Base-by-base conservation (phyloP, 345 rosid genomes). In the Ceriops decandra region DNA sequence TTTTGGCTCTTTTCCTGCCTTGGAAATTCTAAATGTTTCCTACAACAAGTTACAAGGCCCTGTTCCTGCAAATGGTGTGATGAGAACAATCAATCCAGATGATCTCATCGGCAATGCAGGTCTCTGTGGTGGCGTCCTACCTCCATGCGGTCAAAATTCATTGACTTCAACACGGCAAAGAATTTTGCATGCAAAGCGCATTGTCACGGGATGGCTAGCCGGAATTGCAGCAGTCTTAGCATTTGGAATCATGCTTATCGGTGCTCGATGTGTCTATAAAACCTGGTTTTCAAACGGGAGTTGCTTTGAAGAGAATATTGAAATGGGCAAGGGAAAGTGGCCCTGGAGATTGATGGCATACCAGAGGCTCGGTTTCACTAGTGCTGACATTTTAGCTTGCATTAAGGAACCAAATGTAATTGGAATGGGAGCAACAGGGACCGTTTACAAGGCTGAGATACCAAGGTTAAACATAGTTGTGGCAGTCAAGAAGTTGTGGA, bases 391-490 rank as follows among this genome's bases (percentile, higher is more conserved):
- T 68, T 83, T 89, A 2, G 74, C 89, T 27, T 82, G 92, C 72
- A 76, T 95, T 62, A 88, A 73, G 74, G 99, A 95, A 71, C 81
- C 97, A 10, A 91, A 87, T 57, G 83, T 89, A 73, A 85, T 91
- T 26, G 97, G 99, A 22, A 90, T 87, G 88, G 99, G 96, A 75
- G 97, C 93, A 7, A 91, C 96, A 1, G 99, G 99, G 49, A 77
- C 82, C 6, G 97, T 95, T 1, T 89, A 95, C 75, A 91, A 83
- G 78, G 96, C 93, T 0, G 97, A 91, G 68, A 80, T 90, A 71
- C 76, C 82, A 1, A 76, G 82, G 62, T 74, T 82, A 7, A 80
- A 38, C 72, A 71, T 84, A 26, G 81, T 81, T 0, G 89, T 91
- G 65, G 97, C 97, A 17, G 95, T 95, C 28, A 95, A 95, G 72